These are phyloP conservation scores for Nyctanthes arbortristis DNA, from an alignment of 257 asterid genomes.

Conservation along the genomic window DNA sequence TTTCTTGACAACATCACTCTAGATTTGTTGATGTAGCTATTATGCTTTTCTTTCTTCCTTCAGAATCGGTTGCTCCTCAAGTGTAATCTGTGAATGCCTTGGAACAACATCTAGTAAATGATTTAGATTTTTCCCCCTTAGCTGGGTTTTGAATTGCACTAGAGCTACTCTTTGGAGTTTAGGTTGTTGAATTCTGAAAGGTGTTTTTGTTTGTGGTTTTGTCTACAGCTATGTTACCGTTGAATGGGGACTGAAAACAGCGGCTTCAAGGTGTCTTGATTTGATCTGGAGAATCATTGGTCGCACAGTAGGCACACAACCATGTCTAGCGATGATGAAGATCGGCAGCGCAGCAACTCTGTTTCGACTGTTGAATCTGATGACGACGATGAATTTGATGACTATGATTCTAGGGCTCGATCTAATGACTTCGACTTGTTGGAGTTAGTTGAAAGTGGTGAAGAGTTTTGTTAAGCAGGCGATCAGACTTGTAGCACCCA, in stretches of 20 bases:
- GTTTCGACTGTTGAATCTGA: conserved; percentile 66
- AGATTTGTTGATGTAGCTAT: too few species aligned
- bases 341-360: conserved; percentile 53
- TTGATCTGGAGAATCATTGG: conserved; percentile 68
- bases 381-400: conserved; percentile 86
- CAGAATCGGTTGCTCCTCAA: too few species aligned
- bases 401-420: conserved; percentile 97
- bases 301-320: conserved; percentile 62
- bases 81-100: too few species aligned
- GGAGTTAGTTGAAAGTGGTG: conserved; percentile 86
- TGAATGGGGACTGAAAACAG: conserved; percentile 96
- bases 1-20: too few species aligned
- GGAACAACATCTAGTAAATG: too few species aligned
- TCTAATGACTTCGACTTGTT: conserved; percentile 91
- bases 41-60: not conserved
- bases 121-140: too few species aligned
- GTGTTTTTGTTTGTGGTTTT: conserved; percentile 20
- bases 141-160: conserved; percentile 11
- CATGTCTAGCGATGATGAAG: conserved; percentile 83
- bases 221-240: conserved; percentile 47
- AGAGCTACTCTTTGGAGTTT: conserved; percentile 21
- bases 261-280: conserved; percentile 67
- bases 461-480: conserved; percentile 92
- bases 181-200: conserved; percentile 48
- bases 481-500: conserved; percentile 91